phyloP scores from a whole-genome alignment of 2,329 filamentous ascomycete species.

The Sclerotinia nivalis region DNA sequence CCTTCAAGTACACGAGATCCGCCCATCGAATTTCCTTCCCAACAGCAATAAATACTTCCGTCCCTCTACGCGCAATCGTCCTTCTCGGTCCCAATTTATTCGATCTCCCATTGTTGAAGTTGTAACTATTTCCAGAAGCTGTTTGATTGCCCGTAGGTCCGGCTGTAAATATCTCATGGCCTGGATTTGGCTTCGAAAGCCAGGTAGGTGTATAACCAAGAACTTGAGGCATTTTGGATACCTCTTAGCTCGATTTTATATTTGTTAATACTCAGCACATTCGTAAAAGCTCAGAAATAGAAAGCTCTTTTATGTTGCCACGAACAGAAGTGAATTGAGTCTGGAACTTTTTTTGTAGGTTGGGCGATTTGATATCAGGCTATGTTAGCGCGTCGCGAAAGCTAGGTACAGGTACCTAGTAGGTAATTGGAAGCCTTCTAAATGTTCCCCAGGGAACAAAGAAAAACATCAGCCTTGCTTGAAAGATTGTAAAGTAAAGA shows the following conservation, averaged over 20 bases:
- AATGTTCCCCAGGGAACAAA: constrained; percentile 25
- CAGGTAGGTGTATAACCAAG: constrained; percentile 83
- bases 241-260: constrained; percentile 26
- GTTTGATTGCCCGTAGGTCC: constrained; percentile 41
- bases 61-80: constrained; percentile 78
- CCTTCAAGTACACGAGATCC: constrained; percentile 79
- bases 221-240: constrained; percentile 74
- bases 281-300: constrained; percentile 25
- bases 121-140: constrained; percentile 29
- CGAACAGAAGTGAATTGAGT: constrained; percentile 13
- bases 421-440: constrained; percentile 11
- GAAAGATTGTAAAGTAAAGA: constrained; percentile 9
- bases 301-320: constrained; percentile 21
- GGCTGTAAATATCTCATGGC: constrained; percentile 72
- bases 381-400: constrained; percentile 33
- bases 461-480: constrained; percentile 22
- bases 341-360: constrained; percentile 30
- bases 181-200: constrained; percentile 76
- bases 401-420: neutral
- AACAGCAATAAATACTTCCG: constrained; percentile 84
- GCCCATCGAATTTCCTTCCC: constrained; percentile 92
- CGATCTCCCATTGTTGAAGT: constrained; percentile 45
- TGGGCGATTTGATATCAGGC: constrained; percentile 22
- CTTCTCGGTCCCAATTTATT: constrained; percentile 52
- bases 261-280: constrained; percentile 25